phyloP scores from a whole-genome alignment of 2,329 filamentous ascomycete genomes.

The Sporothrix mexicana region DNA sequence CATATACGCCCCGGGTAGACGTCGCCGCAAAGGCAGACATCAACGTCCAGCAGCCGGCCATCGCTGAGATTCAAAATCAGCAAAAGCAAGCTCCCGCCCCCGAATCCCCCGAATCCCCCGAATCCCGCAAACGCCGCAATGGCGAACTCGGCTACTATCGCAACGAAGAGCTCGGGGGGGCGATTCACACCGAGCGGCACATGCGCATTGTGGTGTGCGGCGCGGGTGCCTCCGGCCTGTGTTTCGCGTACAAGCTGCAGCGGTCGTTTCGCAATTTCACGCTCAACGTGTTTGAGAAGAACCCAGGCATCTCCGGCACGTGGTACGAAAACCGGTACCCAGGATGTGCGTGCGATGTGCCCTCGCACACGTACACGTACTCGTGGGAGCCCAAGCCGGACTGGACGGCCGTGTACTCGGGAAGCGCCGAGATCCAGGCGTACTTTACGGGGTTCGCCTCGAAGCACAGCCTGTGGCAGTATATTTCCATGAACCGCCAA shows the following conservation, averaged over 20 bases:
- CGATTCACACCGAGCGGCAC: slow-evolving; percentile 8
- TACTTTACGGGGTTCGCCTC: slow-evolving; percentile 41
- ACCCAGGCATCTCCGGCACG: slow-evolving; percentile 48
- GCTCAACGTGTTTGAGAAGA: no score
- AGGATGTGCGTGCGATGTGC: slow-evolving; percentile 61
- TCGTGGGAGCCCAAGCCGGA: slow-evolving; percentile 56
- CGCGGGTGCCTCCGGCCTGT: slow-evolving; percentile 10
- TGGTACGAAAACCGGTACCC: slow-evolving; percentile 66
- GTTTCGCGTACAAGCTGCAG: not conserved
- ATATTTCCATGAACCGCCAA: no score
- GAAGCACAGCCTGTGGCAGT: no score
- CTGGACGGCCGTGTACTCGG: no score
- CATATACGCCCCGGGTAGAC: no score
- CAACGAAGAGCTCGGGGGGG: slow-evolving; percentile 7
- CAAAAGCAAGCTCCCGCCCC: no score
- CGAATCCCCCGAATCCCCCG: no score
- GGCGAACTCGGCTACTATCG: slow-evolving; percentile 11
- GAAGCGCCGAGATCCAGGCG: no score
- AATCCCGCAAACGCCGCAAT: slow-evolving; percentile 14
- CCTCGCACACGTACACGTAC: slow-evolving; percentile 66
- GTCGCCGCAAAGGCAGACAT: no score
- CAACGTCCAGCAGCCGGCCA: not conserved
- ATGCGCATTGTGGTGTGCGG: slow-evolving; percentile 10
- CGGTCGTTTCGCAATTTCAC: slow-evolving; percentile 13
- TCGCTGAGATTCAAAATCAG: no score